phyloP scores from a whole-genome alignment of 768 basidiomycete species.

The Cystobasidium onofrii region DNA sequence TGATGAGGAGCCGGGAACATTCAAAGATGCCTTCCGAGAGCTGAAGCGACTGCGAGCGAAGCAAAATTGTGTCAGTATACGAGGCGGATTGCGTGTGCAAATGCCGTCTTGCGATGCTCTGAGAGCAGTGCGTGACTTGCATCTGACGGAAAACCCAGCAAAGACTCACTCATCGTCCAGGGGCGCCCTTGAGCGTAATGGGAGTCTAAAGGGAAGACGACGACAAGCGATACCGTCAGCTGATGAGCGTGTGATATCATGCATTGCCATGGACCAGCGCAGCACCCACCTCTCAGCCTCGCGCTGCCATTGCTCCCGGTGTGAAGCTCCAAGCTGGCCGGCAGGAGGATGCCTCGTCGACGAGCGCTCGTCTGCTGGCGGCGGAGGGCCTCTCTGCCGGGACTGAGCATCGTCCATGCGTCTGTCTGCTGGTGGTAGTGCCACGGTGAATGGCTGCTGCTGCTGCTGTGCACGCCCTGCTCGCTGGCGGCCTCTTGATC shows the following conservation, averaged over 20 bases:
- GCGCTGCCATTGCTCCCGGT: background rate
- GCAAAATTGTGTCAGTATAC: background rate
- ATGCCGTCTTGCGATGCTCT: background rate
- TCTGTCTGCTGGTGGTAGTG: background rate
- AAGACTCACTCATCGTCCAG: conserved; percentile 7
- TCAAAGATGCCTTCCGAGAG: background rate
- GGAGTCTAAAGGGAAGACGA: background rate
- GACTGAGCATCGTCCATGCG: conserved; percentile 16
- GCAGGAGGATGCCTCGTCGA: background rate
- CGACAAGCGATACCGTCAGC: too few relatives aligned
- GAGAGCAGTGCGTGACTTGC: background rate
- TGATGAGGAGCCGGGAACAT: background rate
- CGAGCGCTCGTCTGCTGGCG: background rate
- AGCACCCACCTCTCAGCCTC: background rate
- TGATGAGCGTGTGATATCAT: too few relatives aligned
- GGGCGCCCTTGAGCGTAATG: background rate
- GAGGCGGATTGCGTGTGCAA: background rate
- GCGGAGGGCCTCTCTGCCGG: conserved; percentile 12
- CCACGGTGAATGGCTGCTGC: conserved; percentile 4
- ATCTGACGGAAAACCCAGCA: background rate
- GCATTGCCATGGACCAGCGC: too few relatives aligned
- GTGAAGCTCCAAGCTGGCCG: background rate
- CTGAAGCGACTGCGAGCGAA: background rate
- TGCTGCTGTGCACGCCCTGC: background rate
- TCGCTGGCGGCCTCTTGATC: background rate